Percentiles rank a stretch among this genome's conserved stretches.
Conservation (phyloP, 1,284 basidiomycete species). For the Pholiota adiposa region DNA sequence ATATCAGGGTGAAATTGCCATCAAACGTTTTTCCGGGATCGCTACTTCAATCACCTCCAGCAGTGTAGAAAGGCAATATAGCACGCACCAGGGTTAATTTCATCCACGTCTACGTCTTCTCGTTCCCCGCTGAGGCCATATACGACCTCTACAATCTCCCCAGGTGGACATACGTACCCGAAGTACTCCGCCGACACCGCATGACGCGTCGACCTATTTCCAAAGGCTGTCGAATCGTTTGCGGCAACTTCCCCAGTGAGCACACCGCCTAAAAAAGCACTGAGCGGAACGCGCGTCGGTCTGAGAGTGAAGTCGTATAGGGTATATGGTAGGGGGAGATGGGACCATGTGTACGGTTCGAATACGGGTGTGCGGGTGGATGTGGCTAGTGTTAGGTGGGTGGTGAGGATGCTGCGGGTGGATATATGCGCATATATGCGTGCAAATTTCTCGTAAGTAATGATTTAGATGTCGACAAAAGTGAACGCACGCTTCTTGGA, state of each 20-base stretch:
- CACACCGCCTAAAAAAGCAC: slow-evolving; percentile 62
- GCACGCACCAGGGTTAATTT: neutral
- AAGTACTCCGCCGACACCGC: slow-evolving; percentile 47
- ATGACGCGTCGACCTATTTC: neutral
- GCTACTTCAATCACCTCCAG: too few relatives aligned
- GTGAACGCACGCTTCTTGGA: slow-evolving; percentile 55
- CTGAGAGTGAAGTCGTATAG: slow-evolving; percentile 52
- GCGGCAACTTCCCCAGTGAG: slow-evolving; percentile 34
- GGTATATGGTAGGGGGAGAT: slow-evolving; percentile 50
- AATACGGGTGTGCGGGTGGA: slow-evolving; percentile 60
- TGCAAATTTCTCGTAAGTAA: neutral
- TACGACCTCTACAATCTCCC: slow-evolving; percentile 33
- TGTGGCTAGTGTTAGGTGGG: slow-evolving; percentile 50
- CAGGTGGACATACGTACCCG: slow-evolving; percentile 37
- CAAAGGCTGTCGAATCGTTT: neutral
- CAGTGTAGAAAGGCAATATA: too few relatives aligned
- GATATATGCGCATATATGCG: neutral
- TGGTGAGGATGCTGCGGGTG: slow-evolving; percentile 36
- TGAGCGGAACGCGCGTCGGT: slow-evolving; percentile 64
- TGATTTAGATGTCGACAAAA: neutral
- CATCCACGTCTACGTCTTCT: neutral
- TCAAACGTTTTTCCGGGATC: too few relatives aligned
- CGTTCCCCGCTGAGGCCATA: slow-evolving; percentile 29
- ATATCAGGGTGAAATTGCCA: too few relatives aligned
- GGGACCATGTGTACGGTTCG: slow-evolving; percentile 70